A percentile compares a stretch with the other conserved stretches of the same genome.
Conservation (phyloP, 768 basidiomycete species). For the Strobilomyces confusus region DNA sequence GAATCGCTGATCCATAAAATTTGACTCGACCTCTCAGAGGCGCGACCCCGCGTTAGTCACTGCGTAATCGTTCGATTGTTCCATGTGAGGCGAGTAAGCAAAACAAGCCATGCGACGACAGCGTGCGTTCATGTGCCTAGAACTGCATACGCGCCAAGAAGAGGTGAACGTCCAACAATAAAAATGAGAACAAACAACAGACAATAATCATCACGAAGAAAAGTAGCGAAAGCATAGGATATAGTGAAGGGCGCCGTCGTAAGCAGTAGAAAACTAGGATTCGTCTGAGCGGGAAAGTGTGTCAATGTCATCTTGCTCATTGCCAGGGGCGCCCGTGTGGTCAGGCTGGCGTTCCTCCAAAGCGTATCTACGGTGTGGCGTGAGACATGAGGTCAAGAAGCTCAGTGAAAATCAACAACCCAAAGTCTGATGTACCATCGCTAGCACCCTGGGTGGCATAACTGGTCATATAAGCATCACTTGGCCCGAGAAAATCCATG, state of each 20-base stretch:
- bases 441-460: not conserved
- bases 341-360: conserved; percentile 1
- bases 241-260: not conserved
- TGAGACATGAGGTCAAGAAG: conserved; percentile 10
- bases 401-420: conserved; percentile 14
- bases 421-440: conserved; percentile 1
- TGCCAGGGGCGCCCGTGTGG: not conserved
- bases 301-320: conserved; percentile 3
- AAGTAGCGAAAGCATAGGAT: conserved; percentile 1
- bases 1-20: conserved; percentile 8
- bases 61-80: conserved; percentile 12
- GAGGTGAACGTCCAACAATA: not conserved
- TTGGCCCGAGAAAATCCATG: conserved; percentile 3
- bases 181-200: not conserved
- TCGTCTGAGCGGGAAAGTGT: conserved; percentile 1
- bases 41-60: conserved; percentile 11
- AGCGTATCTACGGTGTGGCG: conserved; percentile 11
- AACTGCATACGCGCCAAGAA: not conserved
- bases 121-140: conserved; percentile 22
- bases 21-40: conserved; percentile 8
- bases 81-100: not conserved
- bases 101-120: conserved; percentile 14
- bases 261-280: conserved; percentile 7
- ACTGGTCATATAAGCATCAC: conserved; percentile 1
- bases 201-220: not conserved